Conservation (phyloP, 768 basidiomycete genomes). For the Termitomyces sp. region DNA sequence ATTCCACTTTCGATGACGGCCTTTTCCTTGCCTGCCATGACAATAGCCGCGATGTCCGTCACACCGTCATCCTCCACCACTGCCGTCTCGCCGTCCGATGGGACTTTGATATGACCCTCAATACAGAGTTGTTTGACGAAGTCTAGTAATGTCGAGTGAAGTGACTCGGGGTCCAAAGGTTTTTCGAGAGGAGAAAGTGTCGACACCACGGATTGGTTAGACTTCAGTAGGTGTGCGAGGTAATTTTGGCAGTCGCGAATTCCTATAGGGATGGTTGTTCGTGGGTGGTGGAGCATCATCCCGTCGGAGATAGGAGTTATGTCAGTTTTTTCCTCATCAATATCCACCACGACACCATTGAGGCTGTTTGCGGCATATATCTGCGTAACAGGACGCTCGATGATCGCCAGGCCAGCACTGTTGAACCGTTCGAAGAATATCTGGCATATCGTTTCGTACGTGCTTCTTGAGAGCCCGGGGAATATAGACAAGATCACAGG, state of each 20-base stretch:
- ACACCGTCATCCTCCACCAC: constrained; percentile 76
- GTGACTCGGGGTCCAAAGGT: constrained; percentile 40
- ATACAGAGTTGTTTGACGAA: constrained; percentile 63
- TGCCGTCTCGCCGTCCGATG: constrained; percentile 70
- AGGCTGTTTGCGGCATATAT: constrained; percentile 74
- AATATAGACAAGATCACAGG: constrained; percentile 75
- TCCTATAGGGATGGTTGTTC: constrained; percentile 60
- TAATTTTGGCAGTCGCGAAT: constrained; percentile 70
- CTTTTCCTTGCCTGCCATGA: constrained; percentile 89
- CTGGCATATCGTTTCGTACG: constrained; percentile 73
- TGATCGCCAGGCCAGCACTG: constrained; percentile 73
- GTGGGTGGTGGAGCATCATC: constrained; percentile 51
- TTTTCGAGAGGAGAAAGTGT: constrained; percentile 52
- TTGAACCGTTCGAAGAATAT: constrained; percentile 94
- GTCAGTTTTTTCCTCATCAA: constrained; percentile 73
- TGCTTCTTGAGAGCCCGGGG: constrained; percentile 58
- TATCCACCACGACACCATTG: constrained; percentile 77
- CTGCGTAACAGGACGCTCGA: constrained; percentile 83
- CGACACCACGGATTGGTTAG: constrained; percentile 62
- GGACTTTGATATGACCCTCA: constrained; percentile 67
- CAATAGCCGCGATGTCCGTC: constrained; percentile 85
- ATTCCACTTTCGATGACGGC: constrained; percentile 84
- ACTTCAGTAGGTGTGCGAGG: constrained; percentile 68
- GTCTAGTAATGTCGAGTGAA: constrained; percentile 52
- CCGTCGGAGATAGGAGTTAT: constrained; percentile 78